phyloP scores from a whole-genome alignment of 2,329 filamentous ascomycete genomes.

The Aureobasidium musti region DNA sequence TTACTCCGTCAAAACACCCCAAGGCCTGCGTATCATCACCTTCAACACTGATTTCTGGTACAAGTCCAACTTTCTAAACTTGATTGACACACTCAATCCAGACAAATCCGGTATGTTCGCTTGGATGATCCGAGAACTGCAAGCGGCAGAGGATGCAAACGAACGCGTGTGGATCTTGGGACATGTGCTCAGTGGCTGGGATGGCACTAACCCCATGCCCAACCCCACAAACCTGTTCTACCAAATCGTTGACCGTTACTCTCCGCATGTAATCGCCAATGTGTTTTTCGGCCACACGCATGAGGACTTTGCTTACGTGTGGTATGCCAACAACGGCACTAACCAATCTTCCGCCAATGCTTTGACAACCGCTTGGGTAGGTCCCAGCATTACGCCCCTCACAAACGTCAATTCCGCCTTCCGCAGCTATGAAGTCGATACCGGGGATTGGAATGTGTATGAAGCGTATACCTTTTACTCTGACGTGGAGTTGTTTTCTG shows the following conservation, averaged over 20 bases:
- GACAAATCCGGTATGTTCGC: slow-evolving; percentile 53
- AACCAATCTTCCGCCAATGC: slow-evolving; percentile 45
- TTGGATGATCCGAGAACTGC: slow-evolving; percentile 56
- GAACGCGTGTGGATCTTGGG: slow-evolving; percentile 59
- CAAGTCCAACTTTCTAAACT: slow-evolving; percentile 51
- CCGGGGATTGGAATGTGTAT: slow-evolving; percentile 56
- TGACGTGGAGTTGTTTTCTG: slow-evolving; percentile 51
- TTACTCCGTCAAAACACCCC: slow-evolving; percentile 57
- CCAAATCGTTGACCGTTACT: slow-evolving; percentile 58
- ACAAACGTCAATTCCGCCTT: slow-evolving; percentile 58
- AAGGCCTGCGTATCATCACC: slow-evolving; percentile 55
- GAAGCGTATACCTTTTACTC: slow-evolving; percentile 57
- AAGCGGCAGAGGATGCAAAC: slow-evolving; percentile 54
- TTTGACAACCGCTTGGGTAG: slow-evolving; percentile 55
- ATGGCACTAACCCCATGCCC: slow-evolving; percentile 53
- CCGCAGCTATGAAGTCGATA: slow-evolving; percentile 59
- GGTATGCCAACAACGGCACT: slow-evolving; percentile 57
- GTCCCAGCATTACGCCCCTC: slow-evolving; percentile 55
- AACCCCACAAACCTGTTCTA: slow-evolving; percentile 59
- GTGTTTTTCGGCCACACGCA: slow-evolving; percentile 60
- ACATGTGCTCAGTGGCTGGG: slow-evolving; percentile 59
- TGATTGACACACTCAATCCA: slow-evolving; percentile 56
- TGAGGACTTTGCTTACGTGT: slow-evolving; percentile 58
- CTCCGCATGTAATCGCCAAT: slow-evolving; percentile 57
- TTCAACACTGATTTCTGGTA: slow-evolving; percentile 58